Evolutionary conservation across 2,329 filamentous ascomycete species (phyloP).

Genomic region (Fusarium sp.): DNA sequence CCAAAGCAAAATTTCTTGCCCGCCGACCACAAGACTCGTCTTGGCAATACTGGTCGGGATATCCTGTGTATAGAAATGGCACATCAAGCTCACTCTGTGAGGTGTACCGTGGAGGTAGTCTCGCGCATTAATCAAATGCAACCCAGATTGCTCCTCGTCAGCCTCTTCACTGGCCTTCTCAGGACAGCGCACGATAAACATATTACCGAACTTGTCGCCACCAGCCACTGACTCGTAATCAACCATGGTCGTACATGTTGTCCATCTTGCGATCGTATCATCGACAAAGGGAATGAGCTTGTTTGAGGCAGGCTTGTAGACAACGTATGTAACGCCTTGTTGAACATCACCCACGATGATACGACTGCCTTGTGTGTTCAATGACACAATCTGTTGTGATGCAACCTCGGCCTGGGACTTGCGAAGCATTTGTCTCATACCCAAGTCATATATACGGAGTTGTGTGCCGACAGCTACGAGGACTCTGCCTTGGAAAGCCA

Average conservation of each 20-base stretch:
- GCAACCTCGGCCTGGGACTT: constrained; percentile 87
- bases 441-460: constrained; percentile 89
- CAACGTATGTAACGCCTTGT: constrained; percentile 90
- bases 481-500: constrained; percentile 92
- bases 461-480: constrained; percentile 86
- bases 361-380: constrained; percentile 90
- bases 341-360: constrained; percentile 93
- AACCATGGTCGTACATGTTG: constrained; percentile 89
- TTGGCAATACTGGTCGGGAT: constrained; percentile 92
- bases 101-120: constrained; percentile 90
- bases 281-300: constrained; percentile 93
- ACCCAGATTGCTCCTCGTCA: constrained; percentile 90
- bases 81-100: constrained; percentile 84
- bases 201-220: constrained; percentile 96
- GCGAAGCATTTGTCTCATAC: constrained; percentile 89
- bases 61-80: constrained; percentile 91
- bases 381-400: constrained; percentile 83
- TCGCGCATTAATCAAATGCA: constrained; percentile 90
- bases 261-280: constrained; percentile 90
- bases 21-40: constrained; percentile 88
- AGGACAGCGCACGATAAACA: constrained; percentile 92
- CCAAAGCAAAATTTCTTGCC: constrained; percentile 92
- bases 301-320: constrained; percentile 93
- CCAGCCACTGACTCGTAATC: constrained; percentile 97
- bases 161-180: constrained; percentile 87